Evolutionary conservation across 306 rosid species (phyloP), one percentile per base, ranked within the genome.

Genomic region (Quercus suber): DNA sequence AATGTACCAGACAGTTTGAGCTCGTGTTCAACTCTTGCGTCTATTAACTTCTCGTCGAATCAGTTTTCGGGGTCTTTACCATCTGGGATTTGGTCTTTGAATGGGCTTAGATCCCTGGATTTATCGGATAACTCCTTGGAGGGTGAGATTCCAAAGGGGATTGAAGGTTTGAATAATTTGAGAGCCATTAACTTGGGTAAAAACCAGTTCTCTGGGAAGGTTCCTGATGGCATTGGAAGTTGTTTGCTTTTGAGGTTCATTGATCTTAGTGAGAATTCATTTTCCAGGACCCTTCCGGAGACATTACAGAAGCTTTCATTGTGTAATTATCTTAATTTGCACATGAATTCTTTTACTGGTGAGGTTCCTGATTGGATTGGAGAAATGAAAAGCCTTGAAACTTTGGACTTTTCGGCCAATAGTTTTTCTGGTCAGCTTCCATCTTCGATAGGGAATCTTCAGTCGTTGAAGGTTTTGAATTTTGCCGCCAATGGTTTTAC

Each of bases 201-300:
- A 74, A 96, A 96, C 81, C 87, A 78, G 71, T 76, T 96, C 77
- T 84, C 90, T 18, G 99, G 99, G 71, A 65, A 51, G 78, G 80
- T 96, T 59, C 98, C 97, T 0, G 82, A 80, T 78, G 98, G 92
- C 4, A 89, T 93, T 81, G 98, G 99, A 76, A 90, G 92, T 80
- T 96, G 97, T 76, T 87, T 85, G 84, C 97, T 93, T 79, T 84
- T 93, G 89, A 89, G 97, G 89, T 91, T 90, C 63, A 60, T 96
- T 84, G 98, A 96, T 87, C 85, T 96, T 6, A 81, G 98, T 68
- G 93, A 87, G 68, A 96, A 96, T 86, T 88, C 87, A 14, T 78
- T 96, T 76, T 84, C 89, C 25, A 96, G 98, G 6, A 59, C 67
- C 41, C 61, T 96, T 5, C 99, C 99, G 5, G 90, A 73, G 73